Base-by-base conservation (phyloP, 345 rosid genomes). In the Populus simonii region DNA sequence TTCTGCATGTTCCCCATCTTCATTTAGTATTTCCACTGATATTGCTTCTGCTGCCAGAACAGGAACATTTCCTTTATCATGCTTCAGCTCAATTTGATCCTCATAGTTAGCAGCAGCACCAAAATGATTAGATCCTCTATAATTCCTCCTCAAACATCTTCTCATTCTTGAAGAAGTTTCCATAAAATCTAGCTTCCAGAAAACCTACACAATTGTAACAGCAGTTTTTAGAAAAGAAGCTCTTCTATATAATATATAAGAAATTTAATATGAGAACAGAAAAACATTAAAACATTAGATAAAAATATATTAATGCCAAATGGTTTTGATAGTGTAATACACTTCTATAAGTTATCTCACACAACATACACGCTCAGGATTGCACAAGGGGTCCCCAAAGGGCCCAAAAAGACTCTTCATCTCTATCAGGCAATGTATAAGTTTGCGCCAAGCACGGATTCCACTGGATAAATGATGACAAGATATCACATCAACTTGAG, bases 91-190 rank as follows among this genome's bases (percentile, higher is more conserved):
- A 78, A 70, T 78, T 84, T 85, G 87, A 83, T 92, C 96, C 73
- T 89, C 97, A 75, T 87, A 89, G 85, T 91, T 84, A 80, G 98
- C 97, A 86, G 98, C 97, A 84, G 95, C 92, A 82, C 97, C 99
- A 43, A 77, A 89, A 89, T 96, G 99, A 88, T 94, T 90, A 71
- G 89, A 90, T 75, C 97, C 97, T 55, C 75, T 69, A 82, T 96
- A 94, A 76, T 91, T 84, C 87, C 94, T 90, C 84, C 94, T 91
- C 87, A 96, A 84, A 81, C 89, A 91, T 77, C 75, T 85, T 83
- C 99, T 90, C 99, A 96, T 96, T 90, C 99, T 91, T 39, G 97
- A 91, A 79, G 97, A 92, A 86, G 87, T 94, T 86, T 96, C 99
- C 93, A 89, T 89, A 72, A 90, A 87, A 84, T 96, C 99, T 73